Percentiles rank a stretch among this genome's conserved stretches.
phyloP scores from a whole-genome alignment of 441 rosid genomes.

The Adansonia rubrostipa region DNA sequence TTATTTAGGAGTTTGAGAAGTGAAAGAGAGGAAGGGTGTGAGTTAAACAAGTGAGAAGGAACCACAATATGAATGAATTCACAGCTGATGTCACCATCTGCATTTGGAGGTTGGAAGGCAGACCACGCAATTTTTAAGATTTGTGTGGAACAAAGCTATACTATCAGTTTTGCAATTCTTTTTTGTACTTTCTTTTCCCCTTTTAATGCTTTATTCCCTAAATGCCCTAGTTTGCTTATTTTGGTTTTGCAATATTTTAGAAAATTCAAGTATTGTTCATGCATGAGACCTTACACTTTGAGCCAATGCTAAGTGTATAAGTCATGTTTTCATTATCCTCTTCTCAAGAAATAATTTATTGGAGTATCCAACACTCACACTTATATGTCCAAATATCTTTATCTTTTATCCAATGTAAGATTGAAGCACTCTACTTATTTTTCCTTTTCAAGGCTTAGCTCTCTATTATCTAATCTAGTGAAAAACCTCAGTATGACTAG shows the following conservation, averaged over 20 bases:
- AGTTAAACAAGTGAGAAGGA: constrained; percentile 17
- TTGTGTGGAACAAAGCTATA: not conserved
- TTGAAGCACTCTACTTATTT: too few species aligned
- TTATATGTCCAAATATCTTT: too few species aligned
- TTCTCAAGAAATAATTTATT: too few species aligned
- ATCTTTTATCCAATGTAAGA: too few species aligned
- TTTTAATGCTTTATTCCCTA: not conserved
- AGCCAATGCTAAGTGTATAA: too few species aligned
- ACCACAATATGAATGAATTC: constrained; percentile 25
- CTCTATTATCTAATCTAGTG: too few species aligned
- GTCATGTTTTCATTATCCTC: too few species aligned
- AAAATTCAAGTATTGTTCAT: not conserved
- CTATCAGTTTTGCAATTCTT: not conserved
- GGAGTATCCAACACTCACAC: too few species aligned
- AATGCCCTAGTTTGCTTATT: not conserved
- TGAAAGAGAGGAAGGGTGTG: constrained; percentile 10
- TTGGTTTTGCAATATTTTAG: not conserved
- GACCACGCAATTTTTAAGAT: constrained; percentile 31
- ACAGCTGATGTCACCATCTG: constrained; percentile 13
- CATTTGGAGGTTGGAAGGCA: constrained; percentile 28
- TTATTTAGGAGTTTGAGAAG: not conserved
- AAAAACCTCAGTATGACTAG: too few species aligned
- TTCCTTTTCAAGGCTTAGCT: too few species aligned
- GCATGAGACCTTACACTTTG: too few species aligned
- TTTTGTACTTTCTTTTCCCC: not conserved